phyloP scores from a whole-genome alignment of 1,284 basidiomycete species.

The Sanghuangporus sanghuang region DNA sequence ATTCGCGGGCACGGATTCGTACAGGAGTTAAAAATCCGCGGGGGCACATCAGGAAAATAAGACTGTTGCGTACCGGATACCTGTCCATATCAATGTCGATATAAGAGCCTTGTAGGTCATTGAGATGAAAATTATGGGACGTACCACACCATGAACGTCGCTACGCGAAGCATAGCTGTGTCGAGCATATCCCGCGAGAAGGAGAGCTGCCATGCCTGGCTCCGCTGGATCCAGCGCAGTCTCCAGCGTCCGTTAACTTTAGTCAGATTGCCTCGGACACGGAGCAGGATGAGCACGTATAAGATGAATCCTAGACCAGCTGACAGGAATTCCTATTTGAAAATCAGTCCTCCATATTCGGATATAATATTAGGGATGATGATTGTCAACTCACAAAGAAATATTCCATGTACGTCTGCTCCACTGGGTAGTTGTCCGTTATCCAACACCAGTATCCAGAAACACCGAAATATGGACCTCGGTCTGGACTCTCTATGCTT shows the following conservation, averaged over 20 bases:
- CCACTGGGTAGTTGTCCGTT: conserved; percentile 34
- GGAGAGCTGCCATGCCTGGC: conserved; percentile 25
- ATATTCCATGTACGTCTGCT: conserved; percentile 41
- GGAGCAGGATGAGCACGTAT: conserved; percentile 28
- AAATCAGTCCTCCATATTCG: background rate
- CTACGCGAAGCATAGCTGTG: conserved; percentile 17
- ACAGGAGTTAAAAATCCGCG: too few species aligned
- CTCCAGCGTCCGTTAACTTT: conserved; percentile 25
- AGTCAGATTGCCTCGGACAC: conserved; percentile 31
- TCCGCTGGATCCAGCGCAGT: conserved; percentile 23
- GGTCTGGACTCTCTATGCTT: conserved; percentile 28
- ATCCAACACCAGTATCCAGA: conserved; percentile 45
- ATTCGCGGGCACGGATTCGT: too few species aligned
- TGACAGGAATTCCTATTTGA: conserved; percentile 29
- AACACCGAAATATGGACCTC: conserved; percentile 39
- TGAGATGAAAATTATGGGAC: background rate
- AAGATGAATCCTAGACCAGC: conserved; percentile 29
- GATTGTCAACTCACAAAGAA: conserved; percentile 36
- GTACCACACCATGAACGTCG: conserved; percentile 17
- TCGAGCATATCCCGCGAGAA: conserved; percentile 27
- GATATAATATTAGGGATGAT: background rate
- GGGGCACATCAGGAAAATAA: too few species aligned
- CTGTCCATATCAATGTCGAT: background rate
- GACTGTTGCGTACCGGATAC: conserved; percentile 12
- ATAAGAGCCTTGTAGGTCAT: background rate